Percentiles rank a stretch among this genome's conserved stretches.
phyloP scores from a whole-genome alignment of 148 eudicot species.

The Rhododendron ferrugineum region DNA sequence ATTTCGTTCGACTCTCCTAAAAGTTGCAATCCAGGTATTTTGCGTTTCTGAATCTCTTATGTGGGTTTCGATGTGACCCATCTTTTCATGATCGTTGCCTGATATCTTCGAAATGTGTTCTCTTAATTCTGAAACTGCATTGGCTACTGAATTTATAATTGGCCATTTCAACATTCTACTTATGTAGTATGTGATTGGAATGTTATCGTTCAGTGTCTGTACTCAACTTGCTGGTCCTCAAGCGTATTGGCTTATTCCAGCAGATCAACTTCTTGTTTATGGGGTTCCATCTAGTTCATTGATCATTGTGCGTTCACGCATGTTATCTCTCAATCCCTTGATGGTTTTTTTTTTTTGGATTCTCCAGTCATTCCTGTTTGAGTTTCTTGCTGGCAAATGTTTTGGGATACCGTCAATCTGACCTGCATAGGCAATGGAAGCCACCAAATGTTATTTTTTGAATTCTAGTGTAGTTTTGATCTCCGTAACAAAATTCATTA shows the following conservation, averaged over 20 bases:
- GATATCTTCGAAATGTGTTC: not conserved
- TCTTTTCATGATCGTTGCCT: not conserved
- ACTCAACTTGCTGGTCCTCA: not conserved
- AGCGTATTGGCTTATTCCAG: not conserved
- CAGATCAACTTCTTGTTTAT: not conserved
- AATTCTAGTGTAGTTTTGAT: not conserved
- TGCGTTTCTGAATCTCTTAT: conserved; percentile 1
- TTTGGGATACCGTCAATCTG: not conserved
- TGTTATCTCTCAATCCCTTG: not conserved
- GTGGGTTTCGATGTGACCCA: not conserved
- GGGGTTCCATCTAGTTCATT: not conserved
- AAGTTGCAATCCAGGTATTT: conserved; percentile 68
- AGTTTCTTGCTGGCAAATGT: not conserved
- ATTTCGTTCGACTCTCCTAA: conserved; percentile 59
- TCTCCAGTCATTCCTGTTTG: not conserved
- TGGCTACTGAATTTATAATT: not conserved
- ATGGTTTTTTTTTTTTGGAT: not conserved
- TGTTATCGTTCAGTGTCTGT: not conserved
- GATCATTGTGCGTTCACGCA: not conserved
- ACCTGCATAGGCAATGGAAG: not conserved
- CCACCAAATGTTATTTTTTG: not conserved
- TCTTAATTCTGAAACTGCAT: not conserved
- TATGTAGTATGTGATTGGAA: not conserved
- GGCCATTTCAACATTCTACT: not conserved
- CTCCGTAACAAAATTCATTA: not conserved